Evolutionary conservation across 352 stramenopile species (phyloP).

Genomic region (Nothophytophthora sp.): DNA sequence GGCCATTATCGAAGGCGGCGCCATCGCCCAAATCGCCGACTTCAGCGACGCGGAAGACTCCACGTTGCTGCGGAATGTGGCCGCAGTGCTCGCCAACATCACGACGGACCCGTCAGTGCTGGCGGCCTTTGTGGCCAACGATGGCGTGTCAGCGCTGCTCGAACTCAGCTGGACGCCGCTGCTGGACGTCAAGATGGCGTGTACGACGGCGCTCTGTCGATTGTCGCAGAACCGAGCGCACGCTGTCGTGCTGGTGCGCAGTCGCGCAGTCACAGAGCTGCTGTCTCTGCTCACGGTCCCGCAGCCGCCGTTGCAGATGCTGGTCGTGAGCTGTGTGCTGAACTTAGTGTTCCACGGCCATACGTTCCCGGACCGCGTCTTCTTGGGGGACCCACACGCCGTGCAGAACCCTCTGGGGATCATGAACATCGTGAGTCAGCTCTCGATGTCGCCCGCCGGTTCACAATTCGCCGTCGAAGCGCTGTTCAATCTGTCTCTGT

Average conservation of each 20-base stretch:
- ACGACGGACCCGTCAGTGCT: slow-evolving; percentile 40
- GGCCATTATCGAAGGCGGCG: slow-evolving; percentile 62
- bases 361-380: slow-evolving; percentile 68
- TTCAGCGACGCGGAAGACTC: slow-evolving; percentile 68
- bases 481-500: slow-evolving; percentile 74
- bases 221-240: slow-evolving; percentile 40
- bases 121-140: slow-evolving; percentile 52
- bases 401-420: slow-evolving; percentile 69
- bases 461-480: slow-evolving; percentile 65
- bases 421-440: slow-evolving; percentile 61
- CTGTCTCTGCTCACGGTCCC: slow-evolving; percentile 67
- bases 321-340: slow-evolving; percentile 63
- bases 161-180: slow-evolving; percentile 72
- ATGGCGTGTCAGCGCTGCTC: slow-evolving; percentile 61
- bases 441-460: slow-evolving; percentile 29
- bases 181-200: slow-evolving; percentile 71
- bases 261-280: slow-evolving; percentile 59
- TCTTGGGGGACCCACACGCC: slow-evolving; percentile 69
- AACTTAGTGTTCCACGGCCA: slow-evolving; percentile 75
- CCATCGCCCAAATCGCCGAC: slow-evolving; percentile 69
- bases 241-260: slow-evolving; percentile 39
- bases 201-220: slow-evolving; percentile 61
- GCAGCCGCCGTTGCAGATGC: slow-evolving; percentile 51
- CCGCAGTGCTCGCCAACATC: slow-evolving; percentile 64
- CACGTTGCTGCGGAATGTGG: slow-evolving; percentile 57